phyloP scores from a whole-genome alignment of 257 asterid genomes.

The Lycium barbarum region DNA sequence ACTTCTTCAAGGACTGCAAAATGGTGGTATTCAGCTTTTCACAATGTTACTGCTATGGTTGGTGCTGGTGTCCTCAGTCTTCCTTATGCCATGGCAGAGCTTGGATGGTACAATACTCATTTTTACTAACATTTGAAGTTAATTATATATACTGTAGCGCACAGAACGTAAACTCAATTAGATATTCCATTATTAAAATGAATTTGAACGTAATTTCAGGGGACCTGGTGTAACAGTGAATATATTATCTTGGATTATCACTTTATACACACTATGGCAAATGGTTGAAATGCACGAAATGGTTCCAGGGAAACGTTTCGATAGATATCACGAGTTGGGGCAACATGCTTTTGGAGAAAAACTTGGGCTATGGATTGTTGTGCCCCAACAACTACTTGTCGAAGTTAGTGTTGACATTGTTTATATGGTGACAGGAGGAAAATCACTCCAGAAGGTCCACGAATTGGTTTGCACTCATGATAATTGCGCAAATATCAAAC shows the following conservation, averaged over 20 bases:
- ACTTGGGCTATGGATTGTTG: constrained; percentile 87
- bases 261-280: constrained; percentile 89
- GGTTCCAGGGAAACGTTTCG: constrained; percentile 94
- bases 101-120: constrained; percentile 62
- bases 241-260: constrained; percentile 80
- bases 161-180: neutral
- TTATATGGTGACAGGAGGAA: constrained; percentile 94
- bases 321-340: constrained; percentile 89
- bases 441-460: constrained; percentile 75
- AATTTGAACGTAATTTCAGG: constrained; percentile 38
- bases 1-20: constrained; percentile 77
- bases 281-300: constrained; percentile 99
- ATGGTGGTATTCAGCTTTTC: constrained; percentile 98
- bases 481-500: constrained; percentile 58
- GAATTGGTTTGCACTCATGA: constrained; percentile 44
- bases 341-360: constrained; percentile 92
- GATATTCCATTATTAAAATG: neutral
- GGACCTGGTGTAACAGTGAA: constrained; percentile 90
- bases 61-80: constrained; percentile 89
- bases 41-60: constrained; percentile 93
- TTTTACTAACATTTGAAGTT: neutral
- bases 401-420: constrained; percentile 90
- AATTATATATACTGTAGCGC: neutral
- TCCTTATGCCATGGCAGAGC: constrained; percentile 84
- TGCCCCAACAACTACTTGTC: constrained; percentile 84